phyloP scores from a whole-genome alignment of 306 rosid species.

The Vigna mungo region DNA sequence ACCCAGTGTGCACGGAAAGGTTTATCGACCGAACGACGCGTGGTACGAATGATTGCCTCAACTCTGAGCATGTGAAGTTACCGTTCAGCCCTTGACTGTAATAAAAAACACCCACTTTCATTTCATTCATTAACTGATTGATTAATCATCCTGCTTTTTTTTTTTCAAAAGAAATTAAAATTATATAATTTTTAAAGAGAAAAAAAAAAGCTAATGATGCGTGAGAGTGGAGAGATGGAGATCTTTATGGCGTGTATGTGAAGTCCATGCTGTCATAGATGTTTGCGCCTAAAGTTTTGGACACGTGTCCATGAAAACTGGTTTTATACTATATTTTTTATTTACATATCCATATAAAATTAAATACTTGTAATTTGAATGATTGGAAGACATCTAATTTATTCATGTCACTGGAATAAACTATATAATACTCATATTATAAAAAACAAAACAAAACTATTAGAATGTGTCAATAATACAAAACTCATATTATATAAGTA shows the following conservation, averaged over 20 bases:
- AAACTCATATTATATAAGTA: too few species aligned
- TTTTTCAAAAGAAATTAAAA: not conserved
- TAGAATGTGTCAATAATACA: too few species aligned
- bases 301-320: not conserved
- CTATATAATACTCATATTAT: too few species aligned
- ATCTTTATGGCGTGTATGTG: slow-evolving; percentile 26
- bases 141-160: not conserved
- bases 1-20: slow-evolving; percentile 41
- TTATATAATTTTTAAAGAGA: not conserved
- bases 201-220: slow-evolving; percentile 20
- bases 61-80: not conserved
- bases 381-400: not conserved
- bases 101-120: not conserved
- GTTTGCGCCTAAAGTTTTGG: slow-evolving; percentile 13
- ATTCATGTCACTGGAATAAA: too few species aligned
- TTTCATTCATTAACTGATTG: not conserved
- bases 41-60: slow-evolving; percentile 29
- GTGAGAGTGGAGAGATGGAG: not conserved
- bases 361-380: not conserved
- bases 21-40: slow-evolving; percentile 40
- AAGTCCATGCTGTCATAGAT: slow-evolving; percentile 39
- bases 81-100: not conserved
- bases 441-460: too few species aligned
- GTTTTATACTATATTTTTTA: not conserved
- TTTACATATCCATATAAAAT: not conserved